Percentiles rank a stretch among this genome's conserved stretches.
phyloP scores from a whole-genome alignment of 2,329 filamentous ascomycete species.

The Hortaea sp. region DNA sequence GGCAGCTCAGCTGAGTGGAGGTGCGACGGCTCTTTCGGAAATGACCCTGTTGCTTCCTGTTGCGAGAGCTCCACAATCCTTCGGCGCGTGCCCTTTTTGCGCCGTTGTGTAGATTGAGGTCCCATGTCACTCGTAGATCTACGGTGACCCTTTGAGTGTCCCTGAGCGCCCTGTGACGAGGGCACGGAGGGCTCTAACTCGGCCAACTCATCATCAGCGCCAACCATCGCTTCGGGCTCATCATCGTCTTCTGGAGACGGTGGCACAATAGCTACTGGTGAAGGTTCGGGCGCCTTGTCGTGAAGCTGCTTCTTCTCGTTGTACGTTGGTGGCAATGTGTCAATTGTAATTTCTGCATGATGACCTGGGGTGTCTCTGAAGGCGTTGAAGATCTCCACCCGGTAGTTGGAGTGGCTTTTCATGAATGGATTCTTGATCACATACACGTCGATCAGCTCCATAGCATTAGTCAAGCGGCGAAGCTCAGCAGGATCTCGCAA shows the following conservation, averaged over 20 bases:
- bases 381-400: conserved; percentile 88
- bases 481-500: conserved; percentile 86
- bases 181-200: conserved; percentile 1
- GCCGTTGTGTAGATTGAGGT: conserved; percentile 31
- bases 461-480: conserved; percentile 78
- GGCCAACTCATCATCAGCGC: conserved; percentile 1
- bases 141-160: conserved; percentile 11
- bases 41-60: conserved; percentile 25
- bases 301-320: conserved; percentile 75
- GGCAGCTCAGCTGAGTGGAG: conserved; percentile 18
- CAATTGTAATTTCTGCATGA: conserved; percentile 81
- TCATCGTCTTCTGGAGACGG: conserved; percentile 45
- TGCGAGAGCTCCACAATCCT: conserved; percentile 49
- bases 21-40: conserved; percentile 14
- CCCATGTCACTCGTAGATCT: conserved; percentile 22
- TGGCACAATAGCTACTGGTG: conserved; percentile 66
- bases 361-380: conserved; percentile 87
- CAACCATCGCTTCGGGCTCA: conserved; percentile 28
- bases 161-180: conserved; percentile 2
- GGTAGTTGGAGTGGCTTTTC: conserved; percentile 74
- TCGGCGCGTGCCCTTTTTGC: conserved; percentile 48
- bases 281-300: conserved; percentile 67
- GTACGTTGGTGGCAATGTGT: conserved; percentile 72
- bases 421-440: conserved; percentile 87
- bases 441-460: conserved; percentile 86